Evolutionary conservation across 2,329 filamentous ascomycete species (phyloP), one percentile per base, ranked within the genome.

Genomic region (Plenodomus biglobosus): DNA sequence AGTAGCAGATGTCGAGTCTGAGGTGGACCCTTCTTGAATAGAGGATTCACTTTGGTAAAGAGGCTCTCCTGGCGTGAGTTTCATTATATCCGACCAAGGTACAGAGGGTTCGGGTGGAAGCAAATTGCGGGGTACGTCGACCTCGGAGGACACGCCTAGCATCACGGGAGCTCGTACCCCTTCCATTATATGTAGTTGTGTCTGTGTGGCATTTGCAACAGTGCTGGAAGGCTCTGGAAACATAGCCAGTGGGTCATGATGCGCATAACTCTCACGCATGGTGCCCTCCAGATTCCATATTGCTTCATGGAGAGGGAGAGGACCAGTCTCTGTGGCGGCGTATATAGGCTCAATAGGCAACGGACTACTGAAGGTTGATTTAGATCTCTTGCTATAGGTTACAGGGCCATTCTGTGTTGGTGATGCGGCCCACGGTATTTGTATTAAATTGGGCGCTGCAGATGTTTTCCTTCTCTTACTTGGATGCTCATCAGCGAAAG

Each of bases 161-260:
- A 65, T 63, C 6, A 22, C 52, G 22, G 67, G 62, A 18, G 55
- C 59, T 38, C 56, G 48, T 16, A 71, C 66, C 30, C 65, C 64
- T 30, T 73, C 70, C 20, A 76, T 42, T 41, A 77, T 53, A n/a
- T 65, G 62, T 52, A 72, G 65, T 50, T 75, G 71, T 16, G 70
- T 74, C 10, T 70, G 65, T 24, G 70, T 73, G 27, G 69, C 73
- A 48, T 75, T 72, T 3, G 70, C 70, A 13, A 75, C 55, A 0
- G 75, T 78, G 49, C 70, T 76, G 13, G 73, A 75, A 34, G 64
- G 62, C 22, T 73, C 70, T 39, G 61, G 64, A 48, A 76, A 77
- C 64, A 75, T 64, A 30, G 61, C 58, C 34, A 59, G 59, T 1
- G 74, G 73, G 21, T 76, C 69, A 48, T 76, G 74, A 13, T 65